Evolutionary conservation across 345 rosid genomes (phyloP).

Genomic region (Sonneratia caseolaris): DNA sequence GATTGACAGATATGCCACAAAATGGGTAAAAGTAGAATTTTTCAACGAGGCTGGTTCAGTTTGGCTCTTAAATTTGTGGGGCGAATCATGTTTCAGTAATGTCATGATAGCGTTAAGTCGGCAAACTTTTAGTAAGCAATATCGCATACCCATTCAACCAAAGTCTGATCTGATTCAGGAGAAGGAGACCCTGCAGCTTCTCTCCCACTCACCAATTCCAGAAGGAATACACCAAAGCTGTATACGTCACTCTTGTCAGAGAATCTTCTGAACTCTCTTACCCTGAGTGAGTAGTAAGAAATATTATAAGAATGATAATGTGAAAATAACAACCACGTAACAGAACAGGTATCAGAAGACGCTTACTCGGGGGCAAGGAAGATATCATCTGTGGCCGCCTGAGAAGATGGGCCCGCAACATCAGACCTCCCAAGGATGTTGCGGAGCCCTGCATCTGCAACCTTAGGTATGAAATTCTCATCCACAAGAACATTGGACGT

Average conservation of each 20-base stretch:
- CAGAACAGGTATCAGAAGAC: conserved; percentile 1
- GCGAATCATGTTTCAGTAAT: background rate
- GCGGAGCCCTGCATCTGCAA: conserved; percentile 88
- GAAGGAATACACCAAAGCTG: conserved; percentile 87
- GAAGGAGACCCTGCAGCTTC: conserved; percentile 56
- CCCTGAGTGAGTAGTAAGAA: conserved; percentile 30
- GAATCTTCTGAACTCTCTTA: conserved; percentile 68
- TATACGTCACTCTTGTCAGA: conserved; percentile 86
- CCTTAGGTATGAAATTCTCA: conserved; percentile 76
- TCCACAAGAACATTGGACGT: conserved; percentile 92
- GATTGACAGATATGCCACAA: background rate
- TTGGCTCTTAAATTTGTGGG: too few relatives aligned
- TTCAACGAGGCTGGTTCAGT: too few relatives aligned
- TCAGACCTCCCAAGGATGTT: conserved; percentile 70
- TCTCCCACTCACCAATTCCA: conserved; percentile 67
- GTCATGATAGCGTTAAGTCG: background rate
- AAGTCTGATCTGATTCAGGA: conserved; percentile 44
- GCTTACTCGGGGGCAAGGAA: conserved; percentile 87
- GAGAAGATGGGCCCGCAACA: conserved; percentile 72
- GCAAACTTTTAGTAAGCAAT: background rate
- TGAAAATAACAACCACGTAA: background rate
- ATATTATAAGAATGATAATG: background rate
- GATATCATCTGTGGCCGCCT: conserved; percentile 58
- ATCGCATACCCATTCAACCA: conserved; percentile 71
- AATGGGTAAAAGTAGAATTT: too few relatives aligned